Evolutionary conservation across 2,329 filamentous ascomycete genomes (phyloP), one percentile per base, ranked within the genome.

Genomic region (Pseudopithomyces chartarum): DNA sequence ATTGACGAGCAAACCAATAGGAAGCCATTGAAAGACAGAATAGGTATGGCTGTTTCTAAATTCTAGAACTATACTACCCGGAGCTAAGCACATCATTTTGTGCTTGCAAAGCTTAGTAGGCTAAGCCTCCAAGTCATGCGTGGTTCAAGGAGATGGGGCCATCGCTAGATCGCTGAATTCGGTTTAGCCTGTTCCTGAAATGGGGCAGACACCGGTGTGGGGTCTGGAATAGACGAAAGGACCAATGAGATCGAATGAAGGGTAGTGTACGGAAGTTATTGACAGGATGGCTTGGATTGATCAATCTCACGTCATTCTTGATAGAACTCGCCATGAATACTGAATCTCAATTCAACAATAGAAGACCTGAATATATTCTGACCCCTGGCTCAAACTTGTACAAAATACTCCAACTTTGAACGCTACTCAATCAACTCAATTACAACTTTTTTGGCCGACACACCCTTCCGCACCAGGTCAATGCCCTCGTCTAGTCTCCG

Each of bases 381-480:
- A 6, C 10, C n/a, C 15, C 5, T n/a, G 5, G n/a, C 38, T 4
- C 11, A 40, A n/a, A 40, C 13, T 19, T 19, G 17, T 19, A 17
- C n/a, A 17, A 40, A 10, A 17, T 17, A 3, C n/a, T 19, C 38
- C 13, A 40, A 6, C 13, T 19, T 19, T 8, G 15, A 6, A 4
- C 7, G 22, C 33, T 46, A 50, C 10, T 38, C 17, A 1, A 44
- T n/a, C 33, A 55, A n/a, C 19, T 57, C 38, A 19, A 65, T 56
- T 15, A 65, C 63, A 20, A 64, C 48, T 51, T 65, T 65, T 36
- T 46, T 50, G 1, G 57, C 59, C 29, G 59, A 62, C 40, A 62
- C 59, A 15, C 59, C 63, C 49, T 62, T 52, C 23, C 51, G 48
- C 8, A 53, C 46, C 22, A 59, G 20, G 44, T 62, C 56, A 11